Percentiles rank a stretch among this genome's conserved stretches.
Conservation (phyloP, 345 rosid species). For the Hibiscus syriacus region DNA sequence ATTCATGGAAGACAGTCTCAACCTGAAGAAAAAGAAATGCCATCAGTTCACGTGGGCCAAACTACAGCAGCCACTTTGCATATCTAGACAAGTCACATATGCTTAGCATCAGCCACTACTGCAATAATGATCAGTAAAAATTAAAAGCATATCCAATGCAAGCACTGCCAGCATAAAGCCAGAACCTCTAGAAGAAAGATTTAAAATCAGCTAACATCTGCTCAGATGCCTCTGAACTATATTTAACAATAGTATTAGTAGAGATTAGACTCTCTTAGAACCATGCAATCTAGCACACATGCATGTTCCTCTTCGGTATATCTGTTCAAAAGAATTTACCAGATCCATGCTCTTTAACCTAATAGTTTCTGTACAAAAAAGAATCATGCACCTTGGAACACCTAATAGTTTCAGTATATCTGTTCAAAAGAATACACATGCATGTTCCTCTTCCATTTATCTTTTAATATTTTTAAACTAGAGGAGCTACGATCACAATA, state of each 20-base stretch:
- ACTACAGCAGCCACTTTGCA: neutral
- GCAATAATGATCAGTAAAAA: neutral
- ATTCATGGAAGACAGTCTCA: slow-evolving; percentile 94
- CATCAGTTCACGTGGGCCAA: neutral
- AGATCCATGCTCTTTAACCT: neutral
- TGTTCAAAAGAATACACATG: no score
- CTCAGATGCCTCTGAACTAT: neutral
- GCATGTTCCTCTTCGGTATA: neutral
- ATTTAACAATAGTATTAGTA: neutral
- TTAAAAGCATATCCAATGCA: neutral
- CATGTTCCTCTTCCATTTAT: no score
- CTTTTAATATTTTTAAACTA: neutral
- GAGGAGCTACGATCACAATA: neutral
- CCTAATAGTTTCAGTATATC: no score
- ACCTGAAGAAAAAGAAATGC: slow-evolving; percentile 41
- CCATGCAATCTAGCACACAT: neutral
- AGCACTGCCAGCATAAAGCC: neutral
- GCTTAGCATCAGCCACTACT: neutral
- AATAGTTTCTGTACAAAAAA: neutral
- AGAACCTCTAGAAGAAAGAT: neutral
- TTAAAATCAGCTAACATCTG: neutral
- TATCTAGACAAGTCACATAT: neutral
- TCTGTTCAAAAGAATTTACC: neutral
- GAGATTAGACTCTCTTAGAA: neutral
- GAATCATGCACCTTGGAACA: neutral